Conservation (phyloP, 345 rosid genomes). For the Nephelium lappaceum region DNA sequence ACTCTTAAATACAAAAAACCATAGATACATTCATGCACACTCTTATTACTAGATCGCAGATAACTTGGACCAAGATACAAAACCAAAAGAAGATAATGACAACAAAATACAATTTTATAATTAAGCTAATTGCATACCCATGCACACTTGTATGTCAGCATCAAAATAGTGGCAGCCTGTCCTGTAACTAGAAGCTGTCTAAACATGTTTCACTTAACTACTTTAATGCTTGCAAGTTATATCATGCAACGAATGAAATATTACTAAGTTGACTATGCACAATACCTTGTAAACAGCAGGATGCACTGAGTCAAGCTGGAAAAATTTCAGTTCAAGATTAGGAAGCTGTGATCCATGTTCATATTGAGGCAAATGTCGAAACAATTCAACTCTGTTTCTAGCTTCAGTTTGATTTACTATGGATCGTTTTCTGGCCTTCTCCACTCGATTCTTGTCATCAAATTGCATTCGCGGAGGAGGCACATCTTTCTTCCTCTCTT, state of each 20-base stretch:
- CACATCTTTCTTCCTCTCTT: constrained; percentile 69
- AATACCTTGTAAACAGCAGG: constrained; percentile 78
- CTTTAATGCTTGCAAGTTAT: background rate
- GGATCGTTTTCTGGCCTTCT: constrained; percentile 73
- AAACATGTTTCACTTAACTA: background rate
- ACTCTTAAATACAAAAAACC: background rate
- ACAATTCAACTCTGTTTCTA: constrained; percentile 75
- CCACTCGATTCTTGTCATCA: constrained; percentile 72
- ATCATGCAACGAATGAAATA: constrained; percentile 3
- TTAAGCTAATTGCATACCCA: background rate
- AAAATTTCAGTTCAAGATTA: constrained; percentile 55
- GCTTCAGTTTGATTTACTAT: constrained; percentile 68
- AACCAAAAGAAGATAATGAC: background rate
- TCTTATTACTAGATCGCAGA: background rate
- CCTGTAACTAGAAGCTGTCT: background rate
- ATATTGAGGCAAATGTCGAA: constrained; percentile 79
- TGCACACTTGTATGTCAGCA: background rate
- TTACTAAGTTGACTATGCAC: constrained; percentile 5
- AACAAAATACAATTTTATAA: background rate
- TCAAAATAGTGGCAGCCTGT: background rate
- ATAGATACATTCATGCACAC: background rate
- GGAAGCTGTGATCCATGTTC: constrained; percentile 66
- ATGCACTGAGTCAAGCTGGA: constrained; percentile 66
- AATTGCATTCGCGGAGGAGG: constrained; percentile 79
- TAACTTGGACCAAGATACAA: background rate